These are phyloP conservation scores for Russula olivacea DNA, from an alignment of 768 basidiomycete species.

Conservation along the genomic window DNA sequence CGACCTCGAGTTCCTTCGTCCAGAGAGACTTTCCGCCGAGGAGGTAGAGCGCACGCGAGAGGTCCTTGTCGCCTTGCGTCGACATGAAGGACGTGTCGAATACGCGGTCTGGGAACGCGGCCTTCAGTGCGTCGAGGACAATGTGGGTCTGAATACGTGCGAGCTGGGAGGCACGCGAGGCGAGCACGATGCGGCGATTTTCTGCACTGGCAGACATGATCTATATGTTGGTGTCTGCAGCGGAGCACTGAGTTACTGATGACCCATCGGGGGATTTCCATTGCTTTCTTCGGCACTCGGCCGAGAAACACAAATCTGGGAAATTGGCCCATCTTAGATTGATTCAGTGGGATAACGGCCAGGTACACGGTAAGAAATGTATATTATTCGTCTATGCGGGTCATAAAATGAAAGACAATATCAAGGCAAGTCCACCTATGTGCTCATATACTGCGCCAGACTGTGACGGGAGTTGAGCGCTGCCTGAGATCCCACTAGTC, in stretches of 20 bases:
- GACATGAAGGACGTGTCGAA: conserved; percentile 59
- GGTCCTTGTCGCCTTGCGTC: conserved; percentile 83
- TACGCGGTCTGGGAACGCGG: conserved; percentile 44
- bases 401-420: neutral
- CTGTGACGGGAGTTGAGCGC: conserved; percentile 34
- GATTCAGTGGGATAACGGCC: neutral
- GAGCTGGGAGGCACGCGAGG: conserved; percentile 82
- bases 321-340: too few relatives aligned
- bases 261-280: neutral
- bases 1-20: conserved; percentile 95
- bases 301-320: neutral
- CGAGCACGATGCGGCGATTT: conserved; percentile 59
- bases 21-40: conserved; percentile 89
- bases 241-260: neutral
- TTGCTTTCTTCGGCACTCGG: neutral
- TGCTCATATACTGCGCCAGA: conserved; percentile 81
- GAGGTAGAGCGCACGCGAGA: conserved; percentile 77
- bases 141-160: conserved; percentile 87
- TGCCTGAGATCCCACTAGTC: conserved; percentile 10
- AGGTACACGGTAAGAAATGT: too few relatives aligned
- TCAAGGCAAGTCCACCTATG: conserved; percentile 33
- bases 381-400: conserved; percentile 3
- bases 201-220: neutral
- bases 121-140: conserved; percentile 59
- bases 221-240: neutral